A percentile compares a stretch with the other conserved stretches of the same genome.
Conservation (phyloP, 2,329 filamentous ascomycete genomes). For the Neonectria magnoliae region DNA sequence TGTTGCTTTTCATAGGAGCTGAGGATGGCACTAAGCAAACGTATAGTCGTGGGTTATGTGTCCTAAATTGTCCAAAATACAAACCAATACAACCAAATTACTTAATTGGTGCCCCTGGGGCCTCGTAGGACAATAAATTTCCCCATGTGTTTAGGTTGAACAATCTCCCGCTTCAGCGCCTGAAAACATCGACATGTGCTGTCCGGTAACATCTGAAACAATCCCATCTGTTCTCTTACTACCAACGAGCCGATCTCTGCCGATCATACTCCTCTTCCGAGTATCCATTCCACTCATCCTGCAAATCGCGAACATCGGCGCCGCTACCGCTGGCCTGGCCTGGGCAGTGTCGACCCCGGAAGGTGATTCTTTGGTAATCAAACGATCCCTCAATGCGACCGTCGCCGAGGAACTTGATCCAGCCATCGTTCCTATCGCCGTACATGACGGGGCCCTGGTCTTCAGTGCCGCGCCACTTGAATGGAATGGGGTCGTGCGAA, state of each 20-base stretch:
- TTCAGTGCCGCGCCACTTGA: constrained; percentile 52
- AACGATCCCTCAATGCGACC: constrained; percentile 48
- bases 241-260: constrained; percentile 36
- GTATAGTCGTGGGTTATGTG: not conserved
- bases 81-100: not conserved
- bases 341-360: constrained; percentile 37
- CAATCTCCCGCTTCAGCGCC: not conserved
- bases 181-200: not conserved
- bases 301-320: constrained; percentile 39
- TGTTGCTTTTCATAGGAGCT: not conserved
- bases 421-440: constrained; percentile 43
- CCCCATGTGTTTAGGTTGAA: not conserved
- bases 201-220: not conserved
- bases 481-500: constrained; percentile 38
- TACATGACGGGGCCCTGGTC: constrained; percentile 40
- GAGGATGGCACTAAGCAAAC: not conserved
- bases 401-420: constrained; percentile 50
- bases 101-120: not conserved
- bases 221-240: not conserved
- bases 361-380: constrained; percentile 41
- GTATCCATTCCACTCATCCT: constrained; percentile 45
- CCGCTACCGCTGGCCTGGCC: constrained; percentile 46
- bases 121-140: not conserved
- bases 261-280: constrained; percentile 43
- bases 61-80: not conserved